A percentile compares a stretch with the other conserved stretches of the same genome.
These are phyloP conservation scores for Vigna hirtella DNA, from an alignment of 306 rosid genomes.

Conservation along the genomic window DNA sequence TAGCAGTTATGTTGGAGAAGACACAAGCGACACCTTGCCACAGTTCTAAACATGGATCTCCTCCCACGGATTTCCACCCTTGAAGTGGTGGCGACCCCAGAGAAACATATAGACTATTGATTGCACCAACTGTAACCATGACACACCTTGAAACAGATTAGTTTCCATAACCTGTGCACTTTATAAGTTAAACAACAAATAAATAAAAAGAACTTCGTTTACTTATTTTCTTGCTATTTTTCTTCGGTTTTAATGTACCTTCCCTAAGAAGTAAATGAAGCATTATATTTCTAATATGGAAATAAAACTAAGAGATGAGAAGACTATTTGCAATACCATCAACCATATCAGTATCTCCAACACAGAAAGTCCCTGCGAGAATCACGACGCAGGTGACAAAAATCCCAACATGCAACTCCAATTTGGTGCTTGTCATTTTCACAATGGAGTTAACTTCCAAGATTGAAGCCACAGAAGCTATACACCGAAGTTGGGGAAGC, in stretches of 20 bases:
- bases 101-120: constrained; percentile 64
- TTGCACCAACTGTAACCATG: constrained; percentile 59
- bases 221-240: neutral
- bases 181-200: neutral
- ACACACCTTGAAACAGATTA: neutral
- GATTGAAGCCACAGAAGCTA: neutral
- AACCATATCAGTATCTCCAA: constrained; percentile 66
- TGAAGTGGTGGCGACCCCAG: constrained; percentile 72
- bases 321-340: constrained; percentile 67
- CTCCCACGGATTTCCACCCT: constrained; percentile 79
- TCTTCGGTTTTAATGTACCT: neutral
- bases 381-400: constrained; percentile 56
- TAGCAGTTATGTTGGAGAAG: constrained; percentile 71
- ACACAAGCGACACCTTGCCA: constrained; percentile 84
- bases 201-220: neutral
- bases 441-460: constrained; percentile 15
- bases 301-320: neutral
- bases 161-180: neutral
- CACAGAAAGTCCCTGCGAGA: constrained; percentile 51
- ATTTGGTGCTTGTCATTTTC: constrained; percentile 57
- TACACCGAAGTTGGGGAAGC: constrained; percentile 10
- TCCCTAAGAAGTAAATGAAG: constrained; percentile 17
- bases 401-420: constrained; percentile 52
- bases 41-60: constrained; percentile 75
- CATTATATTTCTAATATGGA: constrained; percentile 8